A percentile compares a stretch with the other conserved stretches of the same genome.
Conservation (phyloP, 331 rosid species). For the Quercus tomentella region DNA sequence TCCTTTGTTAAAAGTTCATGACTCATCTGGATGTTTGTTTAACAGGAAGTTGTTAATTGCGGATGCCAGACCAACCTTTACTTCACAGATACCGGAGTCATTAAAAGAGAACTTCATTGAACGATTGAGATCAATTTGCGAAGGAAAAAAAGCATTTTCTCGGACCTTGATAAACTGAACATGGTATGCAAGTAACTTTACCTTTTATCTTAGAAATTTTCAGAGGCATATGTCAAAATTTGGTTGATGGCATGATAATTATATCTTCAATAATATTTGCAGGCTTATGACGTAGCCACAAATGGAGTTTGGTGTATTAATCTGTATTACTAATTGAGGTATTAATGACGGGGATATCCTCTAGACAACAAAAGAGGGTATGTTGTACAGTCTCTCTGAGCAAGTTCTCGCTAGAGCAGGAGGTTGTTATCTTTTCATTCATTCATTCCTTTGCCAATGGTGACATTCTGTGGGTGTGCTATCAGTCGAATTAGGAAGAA, state of each 20-base stretch:
- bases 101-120: slow-evolving; percentile 57
- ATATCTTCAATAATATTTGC: slow-evolving; percentile 21
- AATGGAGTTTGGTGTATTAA: slow-evolving; percentile 30
- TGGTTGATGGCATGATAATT: slow-evolving; percentile 16
- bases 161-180: slow-evolving; percentile 30
- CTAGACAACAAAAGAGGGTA: slow-evolving; percentile 21
- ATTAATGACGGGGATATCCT: slow-evolving; percentile 23
- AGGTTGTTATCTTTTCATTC: slow-evolving; percentile 15
- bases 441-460: slow-evolving; percentile 17
- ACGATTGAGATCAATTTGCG: slow-evolving; percentile 51
- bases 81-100: slow-evolving; percentile 65
- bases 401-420: slow-evolving; percentile 28
- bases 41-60: slow-evolving; percentile 59
- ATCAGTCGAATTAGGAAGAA: slow-evolving; percentile 23
- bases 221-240: neutral
- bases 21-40: slow-evolving; percentile 15
- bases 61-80: slow-evolving; percentile 51
- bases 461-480: slow-evolving; percentile 24
- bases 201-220: neutral
- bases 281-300: slow-evolving; percentile 34
- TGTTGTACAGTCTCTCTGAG: slow-evolving; percentile 33
- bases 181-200: slow-evolving; percentile 21
- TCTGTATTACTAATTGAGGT: slow-evolving; percentile 34
- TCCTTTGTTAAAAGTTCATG: neutral
- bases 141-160: slow-evolving; percentile 35